Evolutionary conservation across 116 monocot species (phyloP).

Genomic region (Posidonia oceanica): DNA sequence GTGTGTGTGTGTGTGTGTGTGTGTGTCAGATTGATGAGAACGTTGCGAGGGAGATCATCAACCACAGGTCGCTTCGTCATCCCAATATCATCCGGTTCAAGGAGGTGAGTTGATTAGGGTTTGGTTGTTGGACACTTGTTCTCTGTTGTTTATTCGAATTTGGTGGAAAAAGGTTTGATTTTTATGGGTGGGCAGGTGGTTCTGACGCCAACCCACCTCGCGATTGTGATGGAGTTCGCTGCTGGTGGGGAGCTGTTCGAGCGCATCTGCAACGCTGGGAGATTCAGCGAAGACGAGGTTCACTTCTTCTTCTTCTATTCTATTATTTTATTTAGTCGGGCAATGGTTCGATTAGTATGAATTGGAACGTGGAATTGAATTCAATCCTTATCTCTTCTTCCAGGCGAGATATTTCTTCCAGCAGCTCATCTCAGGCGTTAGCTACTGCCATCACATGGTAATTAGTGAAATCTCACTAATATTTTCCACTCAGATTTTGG

Average conservation of each 20-base stretch:
- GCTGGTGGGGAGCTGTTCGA: constrained; percentile 95
- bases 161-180: too few species aligned
- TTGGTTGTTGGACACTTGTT: background rate
- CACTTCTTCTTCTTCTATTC: background rate
- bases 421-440: constrained; percentile 93
- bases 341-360: background rate
- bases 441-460: constrained; percentile 97
- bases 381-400: background rate
- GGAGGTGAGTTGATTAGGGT: constrained; percentile 38
- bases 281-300: constrained; percentile 97
- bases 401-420: constrained; percentile 97
- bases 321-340: background rate
- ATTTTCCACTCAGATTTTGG: too few species aligned
- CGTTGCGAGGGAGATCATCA: constrained; percentile 92
- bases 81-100: constrained; percentile 96
- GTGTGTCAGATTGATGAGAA: constrained; percentile 79
- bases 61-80: constrained; percentile 85
- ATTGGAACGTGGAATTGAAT: background rate
- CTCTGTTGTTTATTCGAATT: constrained; percentile 1
- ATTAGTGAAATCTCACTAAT: background rate
- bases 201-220: constrained; percentile 93
- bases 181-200: constrained; percentile 44
- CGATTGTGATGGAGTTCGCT: constrained; percentile 99
- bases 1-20: background rate
- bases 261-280: constrained; percentile 85